phyloP scores from a whole-genome alignment of 345 rosid genomes.

The Brassica nigra region DNA sequence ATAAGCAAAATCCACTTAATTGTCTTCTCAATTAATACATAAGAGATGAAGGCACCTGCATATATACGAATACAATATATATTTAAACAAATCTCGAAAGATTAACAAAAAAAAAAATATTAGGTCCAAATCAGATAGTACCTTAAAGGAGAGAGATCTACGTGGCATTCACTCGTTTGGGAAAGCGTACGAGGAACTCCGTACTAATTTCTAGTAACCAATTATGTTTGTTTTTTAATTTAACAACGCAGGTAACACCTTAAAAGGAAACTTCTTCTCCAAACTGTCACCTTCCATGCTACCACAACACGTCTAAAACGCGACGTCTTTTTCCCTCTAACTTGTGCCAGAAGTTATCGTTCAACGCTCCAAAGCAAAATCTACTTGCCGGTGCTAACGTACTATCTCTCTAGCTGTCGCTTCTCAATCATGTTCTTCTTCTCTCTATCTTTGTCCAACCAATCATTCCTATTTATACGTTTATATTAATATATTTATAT shows the following conservation, averaged over 20 bases:
- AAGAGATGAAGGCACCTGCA: too few species aligned
- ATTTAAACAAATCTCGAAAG: too few species aligned
- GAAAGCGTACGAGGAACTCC: conserved; percentile 42
- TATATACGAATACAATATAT: too few species aligned
- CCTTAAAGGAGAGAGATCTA: conserved; percentile 13
- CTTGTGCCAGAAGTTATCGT: conserved; percentile 49
- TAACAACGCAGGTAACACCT: conserved; percentile 10
- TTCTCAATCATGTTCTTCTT: conserved; percentile 42
- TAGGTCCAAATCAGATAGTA: conserved; percentile 15
- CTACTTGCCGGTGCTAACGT: conserved; percentile 38
- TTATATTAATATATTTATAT: background rate
- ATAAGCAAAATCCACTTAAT: too few species aligned
- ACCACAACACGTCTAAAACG: conserved; percentile 45
- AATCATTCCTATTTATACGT: conserved; percentile 35
- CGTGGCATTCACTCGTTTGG: conserved; percentile 33
- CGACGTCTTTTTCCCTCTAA: conserved; percentile 52
- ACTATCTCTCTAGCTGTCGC: conserved; percentile 43
- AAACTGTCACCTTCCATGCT: conserved; percentile 18
- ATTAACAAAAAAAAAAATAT: background rate
- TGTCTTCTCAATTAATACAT: too few species aligned
- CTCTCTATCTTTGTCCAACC: conserved; percentile 37
- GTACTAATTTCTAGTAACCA: conserved; percentile 18
- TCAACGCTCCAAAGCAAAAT: conserved; percentile 19
- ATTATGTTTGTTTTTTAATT: background rate
- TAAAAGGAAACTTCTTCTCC: conserved; percentile 37